Conservation (phyloP, 2,329 filamentous ascomycete species). For the Penicillium sp. region DNA sequence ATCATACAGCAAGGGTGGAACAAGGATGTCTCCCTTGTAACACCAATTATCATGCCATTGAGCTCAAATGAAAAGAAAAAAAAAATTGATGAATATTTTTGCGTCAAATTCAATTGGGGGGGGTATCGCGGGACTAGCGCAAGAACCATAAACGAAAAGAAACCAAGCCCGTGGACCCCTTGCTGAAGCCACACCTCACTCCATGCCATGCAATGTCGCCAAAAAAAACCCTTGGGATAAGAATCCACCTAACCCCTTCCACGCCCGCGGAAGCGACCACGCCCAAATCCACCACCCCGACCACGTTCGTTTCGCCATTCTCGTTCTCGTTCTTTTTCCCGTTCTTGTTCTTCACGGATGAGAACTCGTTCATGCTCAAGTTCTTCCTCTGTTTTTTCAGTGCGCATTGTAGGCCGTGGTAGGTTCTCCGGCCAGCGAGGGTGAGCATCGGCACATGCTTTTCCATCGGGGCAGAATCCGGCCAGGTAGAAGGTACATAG, state of each 20-base stretch:
- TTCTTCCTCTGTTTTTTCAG: conserved; percentile 74
- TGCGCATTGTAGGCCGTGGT: conserved; percentile 56
- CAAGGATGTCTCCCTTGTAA: neutral
- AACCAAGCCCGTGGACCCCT: neutral
- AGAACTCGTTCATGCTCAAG: conserved; percentile 57
- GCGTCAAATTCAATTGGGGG: conserved; percentile 11
- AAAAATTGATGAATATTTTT: neutral
- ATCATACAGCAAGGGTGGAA: neutral
- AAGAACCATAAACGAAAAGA: conserved; percentile 10
- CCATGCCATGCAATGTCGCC: conserved; percentile 15
- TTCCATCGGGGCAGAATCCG: conserved; percentile 89
- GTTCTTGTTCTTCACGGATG: conserved; percentile 61
- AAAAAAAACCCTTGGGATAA: conserved; percentile 1
- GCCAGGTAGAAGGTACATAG: conserved; percentile 85
- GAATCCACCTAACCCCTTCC: conserved; percentile 38
- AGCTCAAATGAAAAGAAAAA: neutral
- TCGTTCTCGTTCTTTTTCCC: conserved; percentile 55
- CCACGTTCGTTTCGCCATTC: conserved; percentile 55
- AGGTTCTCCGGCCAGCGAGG: conserved; percentile 72
- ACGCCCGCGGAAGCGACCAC: conserved; percentile 47
- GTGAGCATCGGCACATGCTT: conserved; percentile 74
- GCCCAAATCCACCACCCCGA: conserved; percentile 48
- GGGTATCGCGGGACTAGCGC: conserved; percentile 10
- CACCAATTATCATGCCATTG: neutral
- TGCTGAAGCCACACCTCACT: conserved; percentile 2